phyloP scores from a whole-genome alignment of 306 rosid genomes.

The Chamaecrista fasciculata region DNA sequence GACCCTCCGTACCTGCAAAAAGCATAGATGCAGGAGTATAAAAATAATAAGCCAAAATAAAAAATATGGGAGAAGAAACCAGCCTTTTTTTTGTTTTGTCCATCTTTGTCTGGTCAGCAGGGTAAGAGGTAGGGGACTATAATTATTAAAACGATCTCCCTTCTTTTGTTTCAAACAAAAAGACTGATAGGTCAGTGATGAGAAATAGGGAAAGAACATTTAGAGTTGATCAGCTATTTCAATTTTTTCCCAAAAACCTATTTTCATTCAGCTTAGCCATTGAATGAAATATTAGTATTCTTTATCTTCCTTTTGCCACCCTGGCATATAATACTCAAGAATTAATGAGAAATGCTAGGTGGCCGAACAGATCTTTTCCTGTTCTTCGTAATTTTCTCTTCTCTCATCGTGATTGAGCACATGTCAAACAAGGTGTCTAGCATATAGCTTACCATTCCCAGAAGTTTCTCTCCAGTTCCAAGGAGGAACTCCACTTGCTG shows the following conservation, averaged over 20 bases:
- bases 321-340: not conserved
- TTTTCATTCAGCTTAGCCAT: too few species aligned
- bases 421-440: slow-evolving; percentile 13
- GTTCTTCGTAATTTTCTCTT: not conserved
- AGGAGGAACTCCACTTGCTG: slow-evolving; percentile 82
- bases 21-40: slow-evolving; percentile 10
- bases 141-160: not conserved
- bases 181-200: not conserved
- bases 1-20: slow-evolving; percentile 70
- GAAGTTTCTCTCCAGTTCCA: slow-evolving; percentile 99
- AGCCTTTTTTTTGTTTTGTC: not conserved
- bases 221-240: too few species aligned
- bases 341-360: not conserved
- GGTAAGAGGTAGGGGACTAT: not conserved
- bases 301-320: not conserved
- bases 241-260: too few species aligned
- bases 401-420: not conserved
- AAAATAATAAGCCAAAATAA: slow-evolving; percentile 12
- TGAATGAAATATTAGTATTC: too few species aligned
- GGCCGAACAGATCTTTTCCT: too few species aligned
- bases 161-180: not conserved
- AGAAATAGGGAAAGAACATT: too few species aligned
- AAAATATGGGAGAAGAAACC: not conserved
- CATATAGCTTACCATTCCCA: slow-evolving; percentile 64
- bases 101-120: not conserved